Conservation (phyloP, 306 rosid species). For the Cicer pinnatifidum region DNA sequence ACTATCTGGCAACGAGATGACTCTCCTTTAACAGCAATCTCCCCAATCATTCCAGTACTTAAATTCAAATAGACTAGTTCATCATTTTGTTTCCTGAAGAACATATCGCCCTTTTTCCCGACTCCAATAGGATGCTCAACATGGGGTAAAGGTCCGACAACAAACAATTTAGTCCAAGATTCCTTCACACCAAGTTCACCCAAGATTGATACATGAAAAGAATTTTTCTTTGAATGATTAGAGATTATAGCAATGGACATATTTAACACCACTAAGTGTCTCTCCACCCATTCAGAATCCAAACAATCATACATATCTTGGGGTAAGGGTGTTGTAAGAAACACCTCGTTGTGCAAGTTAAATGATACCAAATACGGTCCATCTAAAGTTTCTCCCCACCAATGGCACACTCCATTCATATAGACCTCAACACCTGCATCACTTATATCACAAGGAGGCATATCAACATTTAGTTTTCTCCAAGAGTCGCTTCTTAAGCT, state of each 20-base stretch:
- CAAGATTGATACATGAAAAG: not conserved
- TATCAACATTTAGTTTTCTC: not conserved
- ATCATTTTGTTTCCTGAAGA: not conserved
- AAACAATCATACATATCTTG: not conserved
- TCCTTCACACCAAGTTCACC: not conserved
- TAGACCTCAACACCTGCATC: not conserved
- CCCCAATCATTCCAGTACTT: not conserved
- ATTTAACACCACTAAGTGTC: not conserved
- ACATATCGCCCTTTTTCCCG: not conserved
- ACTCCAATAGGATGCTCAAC: not conserved
- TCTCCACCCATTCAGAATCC: not conserved
- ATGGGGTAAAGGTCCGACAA: not conserved
- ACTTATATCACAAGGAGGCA: not conserved
- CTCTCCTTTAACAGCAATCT: not conserved
- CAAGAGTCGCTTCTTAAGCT: conserved; percentile 9
- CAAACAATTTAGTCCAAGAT: not conserved
- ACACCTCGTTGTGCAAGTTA: not conserved
- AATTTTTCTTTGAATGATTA: not conserved
- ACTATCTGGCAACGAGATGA: not conserved
- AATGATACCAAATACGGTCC: not conserved
- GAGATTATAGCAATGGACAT: conserved; percentile 4
- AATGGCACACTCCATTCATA: not conserved
- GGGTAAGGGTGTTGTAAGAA: not conserved
- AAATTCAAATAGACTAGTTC: not conserved
- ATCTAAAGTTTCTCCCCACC: not conserved